Evolutionary conservation across 108 stramenopile genomes (phyloP), one percentile per base, ranked within the genome.

Genomic region (Aurantiochytrium sp.): DNA sequence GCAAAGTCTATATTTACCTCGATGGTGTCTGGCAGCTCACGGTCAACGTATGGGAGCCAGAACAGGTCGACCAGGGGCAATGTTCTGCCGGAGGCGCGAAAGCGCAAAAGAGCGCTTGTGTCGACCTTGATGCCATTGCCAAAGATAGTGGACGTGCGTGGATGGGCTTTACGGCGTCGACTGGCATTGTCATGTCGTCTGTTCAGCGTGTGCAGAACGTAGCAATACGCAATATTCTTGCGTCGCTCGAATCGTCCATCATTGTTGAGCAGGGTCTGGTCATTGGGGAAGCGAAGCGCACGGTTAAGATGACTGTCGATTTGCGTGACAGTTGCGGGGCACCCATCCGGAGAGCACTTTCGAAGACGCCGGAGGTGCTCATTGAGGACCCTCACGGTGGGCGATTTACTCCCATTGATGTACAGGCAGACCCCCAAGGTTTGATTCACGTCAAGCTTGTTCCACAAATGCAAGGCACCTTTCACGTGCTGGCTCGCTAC

Each of bases 151-250:
- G 76, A 10, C 19, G 51, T 16, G 76, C 76, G 0, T 83, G 51
- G 45, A 45, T 83, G 44, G 76, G 76, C 51, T 83, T 83, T 4
- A 83, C 76, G n/a, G 76, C 76, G n/a, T 83, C 76, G 12, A 83
- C 76, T 1, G 76, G 76, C 76, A 83, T 53, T 12, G n/a, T 53
- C n/a, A 47, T 47, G 45, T 47, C 76, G n/a, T 53, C 49, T 18
- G 28, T 53, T 43, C 76, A 83, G 49, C n/a, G n/a, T 3, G n/a
- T 83, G 12, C n/a, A 83, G 6, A 53, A 83, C 23, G n/a, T 83
- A 1, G 28, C 12, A 16, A 2, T 47, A 18, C 6, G 45, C n/a
- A 83, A 83, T 45, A 23, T 53, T 47, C 3, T 53, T 1, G 45
- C 51, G 14, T 47, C 45, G 0, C 8, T 47, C 43, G 45, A 47